Evolutionary conservation across 1,284 basidiomycete species (phyloP).

Genomic region (Clitocybe nebularis): DNA sequence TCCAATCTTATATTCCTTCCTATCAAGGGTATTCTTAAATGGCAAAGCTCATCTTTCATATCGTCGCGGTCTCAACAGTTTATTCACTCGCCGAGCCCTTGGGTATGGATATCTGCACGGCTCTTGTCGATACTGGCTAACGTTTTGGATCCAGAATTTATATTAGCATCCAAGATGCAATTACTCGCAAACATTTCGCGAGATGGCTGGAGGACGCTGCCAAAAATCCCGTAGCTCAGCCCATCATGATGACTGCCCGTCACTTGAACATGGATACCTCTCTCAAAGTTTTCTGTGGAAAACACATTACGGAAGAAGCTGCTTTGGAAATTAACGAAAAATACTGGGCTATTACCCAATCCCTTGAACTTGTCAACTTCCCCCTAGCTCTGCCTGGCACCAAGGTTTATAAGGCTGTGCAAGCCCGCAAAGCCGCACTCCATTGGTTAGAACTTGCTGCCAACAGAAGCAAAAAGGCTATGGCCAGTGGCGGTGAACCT

Average conservation of each 20-base stretch:
- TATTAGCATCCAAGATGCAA: constrained; percentile 81
- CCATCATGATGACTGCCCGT: constrained; percentile 90
- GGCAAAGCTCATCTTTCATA: constrained; percentile 95
- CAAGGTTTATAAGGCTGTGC: constrained; percentile 92
- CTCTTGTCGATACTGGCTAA: too few relatives aligned
- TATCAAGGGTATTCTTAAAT: constrained; percentile 87
- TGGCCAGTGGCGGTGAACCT: constrained; percentile 81
- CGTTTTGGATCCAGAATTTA: constrained; percentile 63
- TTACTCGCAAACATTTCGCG: constrained; percentile 76
- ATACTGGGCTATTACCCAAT: constrained; percentile 95
- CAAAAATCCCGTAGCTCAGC: constrained; percentile 46
- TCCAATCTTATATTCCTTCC: constrained; percentile 6
- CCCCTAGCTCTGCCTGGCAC: constrained; percentile 94
- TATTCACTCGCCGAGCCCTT: constrained; percentile 94
- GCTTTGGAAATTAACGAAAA: constrained; percentile 84
- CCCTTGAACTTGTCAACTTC: constrained; percentile 98
- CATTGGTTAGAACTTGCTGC: constrained; percentile 83
- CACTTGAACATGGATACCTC: constrained; percentile 98
- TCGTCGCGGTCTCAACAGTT: constrained; percentile 84
- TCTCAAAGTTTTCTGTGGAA: constrained; percentile 91
- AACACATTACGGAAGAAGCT: constrained; percentile 81
- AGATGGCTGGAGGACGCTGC: constrained; percentile 66
- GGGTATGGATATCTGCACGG: constrained; percentile 61
- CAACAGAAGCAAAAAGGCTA: constrained; percentile 75
- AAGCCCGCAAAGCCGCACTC: constrained; percentile 89